These are phyloP conservation scores for Hericium coralloides DNA, from an alignment of 768 basidiomycete species.

Conservation along the genomic window DNA sequence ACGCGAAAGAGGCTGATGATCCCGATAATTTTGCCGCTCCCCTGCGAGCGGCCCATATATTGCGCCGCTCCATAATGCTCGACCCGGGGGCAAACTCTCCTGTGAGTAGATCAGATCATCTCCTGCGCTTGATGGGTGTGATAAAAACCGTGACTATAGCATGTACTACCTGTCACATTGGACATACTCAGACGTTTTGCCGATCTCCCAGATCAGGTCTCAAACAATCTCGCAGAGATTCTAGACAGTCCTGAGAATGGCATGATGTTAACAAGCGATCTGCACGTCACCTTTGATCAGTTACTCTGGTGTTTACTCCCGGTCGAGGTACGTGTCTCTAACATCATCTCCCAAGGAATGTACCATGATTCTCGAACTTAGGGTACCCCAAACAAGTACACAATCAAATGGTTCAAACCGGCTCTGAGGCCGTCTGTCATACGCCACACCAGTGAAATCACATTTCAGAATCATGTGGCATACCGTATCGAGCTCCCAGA, in stretches of 20 bases:
- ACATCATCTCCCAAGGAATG: not conserved
- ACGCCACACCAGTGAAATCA: not conserved
- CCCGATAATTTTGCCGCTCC: not conserved
- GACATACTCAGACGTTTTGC: not conserved
- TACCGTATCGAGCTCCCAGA: not conserved
- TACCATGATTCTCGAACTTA: not conserved
- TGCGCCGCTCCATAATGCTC: not conserved
- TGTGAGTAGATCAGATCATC: not conserved
- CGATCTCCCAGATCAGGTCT: not conserved
- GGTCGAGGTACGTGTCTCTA: not conserved
- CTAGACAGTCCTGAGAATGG: not conserved
- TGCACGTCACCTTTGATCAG: not conserved
- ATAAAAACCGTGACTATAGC: not conserved
- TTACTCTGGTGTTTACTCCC: not conserved
- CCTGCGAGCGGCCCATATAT: not conserved
- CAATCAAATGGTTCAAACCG: not conserved
- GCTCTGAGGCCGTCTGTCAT: not conserved
- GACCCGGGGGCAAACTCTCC: not conserved
- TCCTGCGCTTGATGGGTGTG: not conserved
- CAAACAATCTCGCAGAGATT: not conserved
- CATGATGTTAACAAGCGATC: not conserved
- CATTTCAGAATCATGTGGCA: not conserved
- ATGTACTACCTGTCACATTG: not conserved
- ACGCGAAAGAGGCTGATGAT: not conserved
- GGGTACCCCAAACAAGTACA: not conserved